Evolutionary conservation across 116 monocot genomes (phyloP).

Genomic region (Iris pallida): DNA sequence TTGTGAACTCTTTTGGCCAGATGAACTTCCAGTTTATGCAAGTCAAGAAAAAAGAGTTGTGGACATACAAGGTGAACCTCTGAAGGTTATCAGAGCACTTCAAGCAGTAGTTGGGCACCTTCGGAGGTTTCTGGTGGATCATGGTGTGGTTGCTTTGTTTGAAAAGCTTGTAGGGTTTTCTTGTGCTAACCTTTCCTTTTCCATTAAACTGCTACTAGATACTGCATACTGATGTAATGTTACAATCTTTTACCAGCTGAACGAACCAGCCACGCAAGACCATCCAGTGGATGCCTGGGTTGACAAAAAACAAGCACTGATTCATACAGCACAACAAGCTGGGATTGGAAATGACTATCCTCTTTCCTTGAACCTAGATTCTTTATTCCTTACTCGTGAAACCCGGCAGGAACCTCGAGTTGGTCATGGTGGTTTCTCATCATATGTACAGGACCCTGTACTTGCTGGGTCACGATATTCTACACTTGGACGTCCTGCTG

Average conservation of each 20-base stretch:
- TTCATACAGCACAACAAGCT: slow-evolving; percentile 24
- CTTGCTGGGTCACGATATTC: slow-evolving; percentile 23
- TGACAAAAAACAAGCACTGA: slow-evolving; percentile 31
- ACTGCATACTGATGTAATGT: neutral
- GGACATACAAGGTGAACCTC: slow-evolving; percentile 71
- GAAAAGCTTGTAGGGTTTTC: slow-evolving; percentile 59
- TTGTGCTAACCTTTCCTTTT: no score
- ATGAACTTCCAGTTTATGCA: slow-evolving; percentile 63
- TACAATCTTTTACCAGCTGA: slow-evolving; percentile 7
- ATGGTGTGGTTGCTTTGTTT: slow-evolving; percentile 67
- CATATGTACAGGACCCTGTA: slow-evolving; percentile 37
- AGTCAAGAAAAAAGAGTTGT: slow-evolving; percentile 62
- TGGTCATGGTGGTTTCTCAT: slow-evolving; percentile 16
- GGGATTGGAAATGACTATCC: slow-evolving; percentile 37
- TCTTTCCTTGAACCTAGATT: slow-evolving; percentile 35
- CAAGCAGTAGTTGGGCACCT: slow-evolving; percentile 61
- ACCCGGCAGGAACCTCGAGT: slow-evolving; percentile 19
- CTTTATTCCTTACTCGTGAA: slow-evolving; percentile 30
- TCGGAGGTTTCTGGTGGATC: slow-evolving; percentile 82
- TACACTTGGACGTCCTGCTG: slow-evolving; percentile 12
- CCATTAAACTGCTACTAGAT: neutral
- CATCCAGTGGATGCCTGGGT: slow-evolving; percentile 21
- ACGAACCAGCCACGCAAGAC: slow-evolving; percentile 30
- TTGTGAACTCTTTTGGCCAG: slow-evolving; percentile 35
- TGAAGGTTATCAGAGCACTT: slow-evolving; percentile 74